Evolutionary conservation across 1,284 basidiomycete species (phyloP).

Genomic region (Papiliotrema fonsecae): DNA sequence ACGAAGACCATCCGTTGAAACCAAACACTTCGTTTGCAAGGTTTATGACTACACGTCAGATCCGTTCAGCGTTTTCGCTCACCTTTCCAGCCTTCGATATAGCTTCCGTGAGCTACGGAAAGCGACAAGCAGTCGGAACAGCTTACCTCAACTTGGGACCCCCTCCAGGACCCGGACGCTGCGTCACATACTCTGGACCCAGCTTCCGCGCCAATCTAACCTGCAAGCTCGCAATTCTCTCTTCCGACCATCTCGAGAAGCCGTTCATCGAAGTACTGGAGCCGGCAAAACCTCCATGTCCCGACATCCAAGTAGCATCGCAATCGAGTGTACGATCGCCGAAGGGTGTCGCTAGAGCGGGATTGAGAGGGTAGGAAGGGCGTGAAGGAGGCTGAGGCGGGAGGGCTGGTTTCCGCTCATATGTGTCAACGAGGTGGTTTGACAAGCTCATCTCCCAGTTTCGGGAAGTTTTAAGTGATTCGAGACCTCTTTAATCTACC

Average conservation of each 20-base stretch:
- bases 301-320: constrained; percentile 13
- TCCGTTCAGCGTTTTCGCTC: background rate
- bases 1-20: constrained; percentile 95
- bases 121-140: background rate
- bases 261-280: constrained; percentile 7
- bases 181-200: constrained; percentile 88
- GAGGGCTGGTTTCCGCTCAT: constrained; percentile 20
- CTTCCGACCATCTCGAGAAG: constrained; percentile 49
- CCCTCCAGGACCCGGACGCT: constrained; percentile 81
- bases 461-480: too few relatives aligned
- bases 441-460: constrained; percentile 35
- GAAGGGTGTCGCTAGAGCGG: constrained; percentile 3
- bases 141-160: constrained; percentile 61
- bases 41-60: constrained; percentile 62
- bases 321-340: constrained; percentile 11
- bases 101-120: constrained; percentile 52
- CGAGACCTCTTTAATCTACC: too few relatives aligned
- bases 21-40: constrained; percentile 98
- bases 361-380: constrained; percentile 2
- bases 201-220: constrained; percentile 79
- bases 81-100: constrained; percentile 92
- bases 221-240: constrained; percentile 68
- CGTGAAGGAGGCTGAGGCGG: constrained; percentile 7
- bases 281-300: constrained; percentile 6
- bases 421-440: constrained; percentile 26